A percentile compares a stretch with the other conserved stretches of the same genome.
Evolutionary conservation across 805 yeast species (phyloP).

Genomic region (Lipomyces yamadae): DNA sequence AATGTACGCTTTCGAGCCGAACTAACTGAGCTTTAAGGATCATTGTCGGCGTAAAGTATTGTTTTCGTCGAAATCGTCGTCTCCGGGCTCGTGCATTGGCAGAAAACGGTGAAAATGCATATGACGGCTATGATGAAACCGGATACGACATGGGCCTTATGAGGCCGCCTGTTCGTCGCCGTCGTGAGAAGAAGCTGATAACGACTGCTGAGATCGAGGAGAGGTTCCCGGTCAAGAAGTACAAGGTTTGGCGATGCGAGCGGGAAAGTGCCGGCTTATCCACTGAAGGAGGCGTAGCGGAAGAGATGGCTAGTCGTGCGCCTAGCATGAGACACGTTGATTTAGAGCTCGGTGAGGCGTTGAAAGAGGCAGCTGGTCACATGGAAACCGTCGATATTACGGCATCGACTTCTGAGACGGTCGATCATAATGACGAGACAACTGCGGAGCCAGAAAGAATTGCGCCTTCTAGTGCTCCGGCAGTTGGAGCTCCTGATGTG

Average conservation of each 20-base stretch:
- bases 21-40: slow-evolving; percentile 31
- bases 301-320: slow-evolving; percentile 16
- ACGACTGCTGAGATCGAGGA: slow-evolving; percentile 42
- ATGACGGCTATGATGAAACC: slow-evolving; percentile 20
- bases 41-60: slow-evolving; percentile 45
- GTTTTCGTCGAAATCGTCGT: slow-evolving; percentile 42
- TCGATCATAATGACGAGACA: background rate
- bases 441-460: background rate
- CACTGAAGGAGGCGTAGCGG: slow-evolving; percentile 32
- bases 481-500: background rate
- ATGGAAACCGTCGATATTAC: background rate
- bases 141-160: slow-evolving; percentile 25
- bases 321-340: slow-evolving; percentile 7
- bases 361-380: slow-evolving; percentile 3
- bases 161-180: slow-evolving; percentile 37
- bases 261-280: slow-evolving; percentile 38
- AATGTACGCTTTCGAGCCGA: background rate
- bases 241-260: slow-evolving; percentile 43
- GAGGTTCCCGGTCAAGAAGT: slow-evolving; percentile 44
- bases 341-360: slow-evolving; percentile 1
- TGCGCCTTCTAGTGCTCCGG: slow-evolving; percentile 1
- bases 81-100: slow-evolving; percentile 22
- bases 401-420: slow-evolving; percentile 12
- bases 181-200: slow-evolving; percentile 41
- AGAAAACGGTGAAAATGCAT: slow-evolving; percentile 10